Base-by-base conservation (phyloP, 345 rosid genomes). In the Syzygium jambos region DNA sequence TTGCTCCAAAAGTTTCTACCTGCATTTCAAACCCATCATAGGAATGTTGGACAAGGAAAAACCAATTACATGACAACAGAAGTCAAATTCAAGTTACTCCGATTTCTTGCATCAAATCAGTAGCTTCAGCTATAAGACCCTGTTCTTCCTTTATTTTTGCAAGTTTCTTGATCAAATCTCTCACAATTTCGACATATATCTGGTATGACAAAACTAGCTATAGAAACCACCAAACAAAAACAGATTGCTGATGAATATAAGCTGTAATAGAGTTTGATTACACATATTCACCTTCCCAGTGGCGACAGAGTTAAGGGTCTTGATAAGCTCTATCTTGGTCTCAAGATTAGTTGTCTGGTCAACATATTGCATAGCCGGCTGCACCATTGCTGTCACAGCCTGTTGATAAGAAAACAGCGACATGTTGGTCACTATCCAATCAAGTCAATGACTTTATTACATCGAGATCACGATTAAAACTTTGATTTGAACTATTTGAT, bases 1-100 rank as follows among this genome's bases (percentile, higher is more conserved):
- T 95, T 29, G 98, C 97, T 87, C 98, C 97, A 93, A 96, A 97
- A 54, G 98, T 97, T 92, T 96, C 98, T 91, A 97, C 99, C 97
- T 97, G 51, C 41, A 16, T 14, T 27, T 21, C 34, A 78, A 78
- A 29, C 46, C 13, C 41, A 61, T 19, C 51, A 52, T 38, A 88
- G 51, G 43, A 52, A 5, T 65, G 49, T 14, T 25, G 38, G 16
- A 13, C 17, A 14, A 52, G 9, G 51, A 30, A 10, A 38, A 51
- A 29, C 14, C 22, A 84, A 51, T 10, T 38, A 51, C 19, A 78
- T 51, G 54, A 65, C 52, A 52, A 63, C 52, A 84, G 5, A 9
- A 78, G 51, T 25, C 29, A 55, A 46, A 34, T 25, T 78, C 51
- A 23, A 90, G 97, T 88, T 84, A 96, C 99, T 29, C 98, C 97